A percentile compares a stretch with the other conserved stretches of the same genome.
phyloP scores from a whole-genome alignment of 257 asterid genomes.

The Nicotiana knightiana region DNA sequence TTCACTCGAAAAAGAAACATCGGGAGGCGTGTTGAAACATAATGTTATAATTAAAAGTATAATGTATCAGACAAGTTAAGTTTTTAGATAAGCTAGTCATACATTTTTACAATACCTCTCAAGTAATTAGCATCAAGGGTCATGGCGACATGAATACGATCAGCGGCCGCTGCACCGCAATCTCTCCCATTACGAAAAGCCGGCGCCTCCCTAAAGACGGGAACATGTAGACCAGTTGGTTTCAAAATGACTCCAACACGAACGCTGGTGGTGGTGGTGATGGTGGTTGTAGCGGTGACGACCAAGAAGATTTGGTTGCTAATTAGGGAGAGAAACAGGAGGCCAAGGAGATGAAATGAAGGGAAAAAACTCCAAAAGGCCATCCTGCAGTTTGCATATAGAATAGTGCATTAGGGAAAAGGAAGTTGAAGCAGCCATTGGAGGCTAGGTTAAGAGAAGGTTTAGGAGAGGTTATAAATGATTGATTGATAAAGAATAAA shows the following conservation, averaged over 20 bases:
- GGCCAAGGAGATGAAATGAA: conserved; percentile 36
- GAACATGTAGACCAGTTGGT: not conserved
- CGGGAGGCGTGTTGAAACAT: not conserved
- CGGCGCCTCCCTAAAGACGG: conserved; percentile 62
- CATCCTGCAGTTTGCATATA: conserved; percentile 51
- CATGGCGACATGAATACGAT: conserved; percentile 55
- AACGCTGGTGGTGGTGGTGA: not conserved
- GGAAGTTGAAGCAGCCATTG: conserved; percentile 43
- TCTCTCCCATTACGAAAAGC: conserved; percentile 49
- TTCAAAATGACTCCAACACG: not conserved
- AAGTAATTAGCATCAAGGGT: conserved; percentile 64
- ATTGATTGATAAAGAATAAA: conserved; percentile 19
- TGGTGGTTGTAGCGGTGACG: not conserved
- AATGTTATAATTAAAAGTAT: not conserved
- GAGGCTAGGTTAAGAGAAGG: conserved; percentile 46
- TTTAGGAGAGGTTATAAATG: conserved; percentile 40
- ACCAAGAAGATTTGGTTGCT: conserved; percentile 9
- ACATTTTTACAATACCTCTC: conserved; percentile 33
- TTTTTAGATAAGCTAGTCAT: not conserved
- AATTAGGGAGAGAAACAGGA: conserved; percentile 43
- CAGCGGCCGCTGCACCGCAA: conserved; percentile 1
- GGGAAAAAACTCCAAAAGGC: conserved; percentile 33
- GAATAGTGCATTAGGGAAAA: conserved; percentile 17
- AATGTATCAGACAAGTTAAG: not conserved
- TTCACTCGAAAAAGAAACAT: not conserved